These are phyloP conservation scores for Phytophthora agathidicida DNA, from an alignment of 352 stramenopile genomes.

Conservation along the genomic window DNA sequence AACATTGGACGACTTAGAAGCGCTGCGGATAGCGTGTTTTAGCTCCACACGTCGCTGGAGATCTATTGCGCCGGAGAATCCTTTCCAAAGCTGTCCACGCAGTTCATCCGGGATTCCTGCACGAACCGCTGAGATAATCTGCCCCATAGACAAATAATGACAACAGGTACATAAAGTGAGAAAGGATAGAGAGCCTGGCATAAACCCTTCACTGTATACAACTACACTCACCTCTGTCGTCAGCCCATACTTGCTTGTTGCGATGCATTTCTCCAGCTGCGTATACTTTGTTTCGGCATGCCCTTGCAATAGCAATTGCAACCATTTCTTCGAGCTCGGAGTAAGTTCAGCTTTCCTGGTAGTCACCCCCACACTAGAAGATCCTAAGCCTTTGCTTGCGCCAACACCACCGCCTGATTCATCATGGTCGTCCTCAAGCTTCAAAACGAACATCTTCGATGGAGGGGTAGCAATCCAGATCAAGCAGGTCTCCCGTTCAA, in stretches of 20 bases:
- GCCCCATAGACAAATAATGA: background rate
- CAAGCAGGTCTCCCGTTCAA: constrained; percentile 70
- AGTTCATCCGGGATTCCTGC: constrained; percentile 81
- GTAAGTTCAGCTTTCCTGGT: constrained; percentile 62
- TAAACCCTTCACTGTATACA: no score
- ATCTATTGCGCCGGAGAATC: constrained; percentile 67
- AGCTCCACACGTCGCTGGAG: constrained; percentile 67
- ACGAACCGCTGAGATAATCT: constrained; percentile 80
- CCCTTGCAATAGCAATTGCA: constrained; percentile 70
- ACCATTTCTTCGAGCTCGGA: constrained; percentile 75
- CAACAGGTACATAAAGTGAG: background rate
- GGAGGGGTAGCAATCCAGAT: constrained; percentile 85
- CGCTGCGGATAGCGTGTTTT: constrained; percentile 56
- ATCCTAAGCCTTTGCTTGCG: constrained; percentile 29
- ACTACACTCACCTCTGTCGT: constrained; percentile 58
- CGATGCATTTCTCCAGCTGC: constrained; percentile 79
- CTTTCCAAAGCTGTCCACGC: constrained; percentile 75
- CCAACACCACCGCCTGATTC: constrained; percentile 21
- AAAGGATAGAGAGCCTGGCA: background rate
- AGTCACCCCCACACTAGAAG: constrained; percentile 24
- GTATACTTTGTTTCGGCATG: constrained; percentile 86
- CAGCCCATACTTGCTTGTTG: constrained; percentile 58
- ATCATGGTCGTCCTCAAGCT: constrained; percentile 74
- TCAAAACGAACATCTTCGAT: constrained; percentile 87
- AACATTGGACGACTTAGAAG: constrained; percentile 47